Base-by-base conservation (phyloP, 1,284 basidiomycete species). In the Marasmius sp. region DNA sequence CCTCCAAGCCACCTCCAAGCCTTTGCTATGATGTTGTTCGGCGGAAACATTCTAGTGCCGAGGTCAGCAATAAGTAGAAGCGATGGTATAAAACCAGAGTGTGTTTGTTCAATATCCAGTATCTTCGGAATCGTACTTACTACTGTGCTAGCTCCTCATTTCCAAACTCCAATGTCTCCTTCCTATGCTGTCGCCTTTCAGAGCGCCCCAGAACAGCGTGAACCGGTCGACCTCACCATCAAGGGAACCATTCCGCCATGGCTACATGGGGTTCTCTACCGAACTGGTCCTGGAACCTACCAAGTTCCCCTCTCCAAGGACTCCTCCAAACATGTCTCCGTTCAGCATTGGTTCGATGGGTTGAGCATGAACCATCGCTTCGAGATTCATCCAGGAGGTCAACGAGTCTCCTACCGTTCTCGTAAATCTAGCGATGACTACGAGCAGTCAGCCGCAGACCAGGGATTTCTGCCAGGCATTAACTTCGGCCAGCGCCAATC, bases 321-420 rank as follows among this genome's bases (percentile, higher is more conserved):
- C 47, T 49, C 63, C n/a, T 58, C 61, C 36, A 61, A 64, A 22
- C 34, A 49, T 3, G 59, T 68, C 39, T 59, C 69, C 12, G 61
- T 70, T 33, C 62, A 65, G 18, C 70, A 72, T 60, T 71, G 69
- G 70, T 71, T 72, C 60, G 70, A 72, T 56, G 70, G 70, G 14
- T 62, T 71, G 18, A 66, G 65, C n/a, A 64, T 70, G 58, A 64
- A 67, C 57, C 70, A 72, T 59, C 63, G 67, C 47, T 71, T 72
- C 62, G 65, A 69, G 39, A 69, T 72, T 60, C 58, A 49, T 18
- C 36, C 64, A 6, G 61, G 56, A 20, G 67, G 66, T 3, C 45
- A 56, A 7, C 27, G 58, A 38, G 70, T 72, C 10, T 55, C 59
- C 33, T 72, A 72, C 54, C 63, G 65, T 33, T 67, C 61, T 39